Base-by-base conservation (phyloP, 1,139 yeast species). In the Sugiyamaella novakii region DNA sequence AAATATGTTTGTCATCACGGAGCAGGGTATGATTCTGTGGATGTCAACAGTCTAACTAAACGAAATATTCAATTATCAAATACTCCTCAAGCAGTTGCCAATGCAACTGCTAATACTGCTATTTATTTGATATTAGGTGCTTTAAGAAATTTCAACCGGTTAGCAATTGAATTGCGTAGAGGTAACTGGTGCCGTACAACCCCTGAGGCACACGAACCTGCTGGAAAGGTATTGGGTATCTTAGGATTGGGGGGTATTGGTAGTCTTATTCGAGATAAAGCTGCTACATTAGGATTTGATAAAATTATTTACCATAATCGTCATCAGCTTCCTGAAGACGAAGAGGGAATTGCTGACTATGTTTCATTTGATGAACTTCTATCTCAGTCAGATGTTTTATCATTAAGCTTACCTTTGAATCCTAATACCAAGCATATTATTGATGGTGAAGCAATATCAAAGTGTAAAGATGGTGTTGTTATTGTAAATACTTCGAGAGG, bases 181-280 rank as follows among this genome's bases (percentile, higher is more conserved):
- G 71, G 70, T 33, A 55, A 67, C 34, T 73, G 71, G 69, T 56
- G 60, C 36, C 49, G 53, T 19, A 64, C 60, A 8, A 57, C 66
- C 3, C 65, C 64, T 1, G 63, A 70, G 25, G 74, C 70, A 37
- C 63, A 67, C 41, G 85, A 81, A 57, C 89, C 89, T 5, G 78
- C 76, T 58, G 80, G 80, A 15, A 81, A 80, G 61, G 77, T 76
- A 7, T 74, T 85, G 24, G 94, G 94, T 6, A 83, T 86, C 51
- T 71, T 83, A 48, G 94, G 94, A 5, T 78, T 85, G 83, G 94
- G 94, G 8, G 91, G 92, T 21, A 84, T 86, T 66, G 94, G 94
- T 46, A 75, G 86, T 42, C 83, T 87, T 11, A 78, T 84, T 45
- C 76, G 88, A 51, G 87, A 82, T 62, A 74, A 87, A 56, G 60